Evolutionary conservation across 495 filamentous ascomycete genomes (phyloP), one percentile per base, ranked within the genome.

Genomic region (Hypoxylon intermedium): DNA sequence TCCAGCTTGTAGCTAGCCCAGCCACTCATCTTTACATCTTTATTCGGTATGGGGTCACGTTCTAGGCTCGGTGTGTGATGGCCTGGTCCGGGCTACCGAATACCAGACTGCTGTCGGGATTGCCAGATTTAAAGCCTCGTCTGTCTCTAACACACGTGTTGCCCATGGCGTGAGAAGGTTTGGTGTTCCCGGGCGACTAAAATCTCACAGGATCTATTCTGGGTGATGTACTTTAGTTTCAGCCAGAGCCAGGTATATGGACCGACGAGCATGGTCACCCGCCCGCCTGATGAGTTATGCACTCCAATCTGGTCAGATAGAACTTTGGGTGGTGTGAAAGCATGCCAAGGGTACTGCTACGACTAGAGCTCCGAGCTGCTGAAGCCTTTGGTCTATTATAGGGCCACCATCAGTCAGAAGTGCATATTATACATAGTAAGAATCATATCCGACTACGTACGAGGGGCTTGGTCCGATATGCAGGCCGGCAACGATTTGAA

Each of bases 401-500:
- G 37, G 19, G 42, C 36, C 24, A 2, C 15, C 24, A 23, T 16
- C n/a, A 36, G 49, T 40, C 38, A 30, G 21, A 47, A 46, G 36
- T 31, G 23, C 51, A 45, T 26, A 42, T 9, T 5, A 15, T 40
- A 49, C 28, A 16, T 18, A 31, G 36, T 23, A 40, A 50, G 33
- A 41, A 6, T n/a, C 37, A 28, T 26, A 40, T 18, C 40, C 15
- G 30, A 37, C 37, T 28, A 42, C 7, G 9, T 23, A 38, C 18
- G 48, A 41, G 38, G 54, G 49, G 41, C 36, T 44, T 46, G 38
- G 47, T 56, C 50, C 31, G 45, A 19, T 33, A 52, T 60, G 62
- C 62, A 55, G 24, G 46, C 57, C 44, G 41, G 56, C 13, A 31
- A 24, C 19, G 46, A 36, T 40, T 56, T 53, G 21, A 56, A 58